Conservation (phyloP, 345 rosid species). For the Geranium rotundifolium region DNA sequence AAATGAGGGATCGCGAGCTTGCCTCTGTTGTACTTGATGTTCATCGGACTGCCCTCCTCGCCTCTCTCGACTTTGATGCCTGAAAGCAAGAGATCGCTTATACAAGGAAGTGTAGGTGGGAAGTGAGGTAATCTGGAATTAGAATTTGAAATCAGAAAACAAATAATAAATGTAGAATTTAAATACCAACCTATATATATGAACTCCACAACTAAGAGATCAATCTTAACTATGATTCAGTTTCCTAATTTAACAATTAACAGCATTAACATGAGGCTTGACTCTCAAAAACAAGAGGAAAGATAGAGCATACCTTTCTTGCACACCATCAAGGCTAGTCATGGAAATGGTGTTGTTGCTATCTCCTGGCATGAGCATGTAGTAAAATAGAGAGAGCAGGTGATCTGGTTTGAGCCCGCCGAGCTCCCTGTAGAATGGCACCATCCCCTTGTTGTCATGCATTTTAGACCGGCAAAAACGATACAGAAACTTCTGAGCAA, state of each 20-base stretch:
- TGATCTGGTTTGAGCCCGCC: not conserved
- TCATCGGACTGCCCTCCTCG: not conserved
- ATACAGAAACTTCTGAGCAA: not conserved
- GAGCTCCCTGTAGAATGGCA: not conserved
- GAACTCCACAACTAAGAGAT: too few species aligned
- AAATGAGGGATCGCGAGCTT: not conserved
- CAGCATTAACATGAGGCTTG: too few species aligned
- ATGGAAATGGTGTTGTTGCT: not conserved
- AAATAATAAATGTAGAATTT: too few species aligned
- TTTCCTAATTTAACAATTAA: too few species aligned
- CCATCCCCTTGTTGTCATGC: not conserved
- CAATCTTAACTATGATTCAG: too few species aligned
- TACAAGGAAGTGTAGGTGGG: not conserved
- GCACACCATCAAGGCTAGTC: not conserved
- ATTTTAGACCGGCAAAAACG: not conserved
- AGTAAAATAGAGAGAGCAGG: not conserved
- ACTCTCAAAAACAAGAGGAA: too few species aligned
- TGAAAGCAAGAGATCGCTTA: not conserved
- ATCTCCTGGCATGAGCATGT: not conserved
- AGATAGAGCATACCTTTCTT: too few species aligned
- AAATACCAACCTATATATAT: too few species aligned
- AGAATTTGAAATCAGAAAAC: too few species aligned
- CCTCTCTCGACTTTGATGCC: not conserved
- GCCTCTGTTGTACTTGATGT: not conserved
- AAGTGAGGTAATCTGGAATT: too few species aligned